A percentile compares a stretch with the other conserved stretches of the same genome.
Conservation (phyloP, 345 rosid species). For the Eucalyptus urophylla region DNA sequence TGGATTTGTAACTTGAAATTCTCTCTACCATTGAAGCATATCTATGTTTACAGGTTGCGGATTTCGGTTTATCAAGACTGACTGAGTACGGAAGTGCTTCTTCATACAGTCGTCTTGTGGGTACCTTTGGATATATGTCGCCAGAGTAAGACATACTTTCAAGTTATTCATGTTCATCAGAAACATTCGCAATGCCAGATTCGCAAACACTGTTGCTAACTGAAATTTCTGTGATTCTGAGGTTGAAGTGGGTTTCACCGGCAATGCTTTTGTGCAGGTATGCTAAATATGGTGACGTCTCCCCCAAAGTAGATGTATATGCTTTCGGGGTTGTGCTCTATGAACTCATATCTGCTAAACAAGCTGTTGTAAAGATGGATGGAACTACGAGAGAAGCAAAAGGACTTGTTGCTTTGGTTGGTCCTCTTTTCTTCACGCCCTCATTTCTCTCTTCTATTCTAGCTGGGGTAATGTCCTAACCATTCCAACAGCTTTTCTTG, state of each 20-base stretch:
- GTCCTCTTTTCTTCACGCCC: background rate
- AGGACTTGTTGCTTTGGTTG: constrained; percentile 78
- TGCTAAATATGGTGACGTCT: constrained; percentile 69
- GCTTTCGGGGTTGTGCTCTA: constrained; percentile 90
- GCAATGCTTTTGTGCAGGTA: constrained; percentile 28
- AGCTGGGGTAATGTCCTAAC: background rate
- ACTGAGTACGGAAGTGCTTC: constrained; percentile 60
- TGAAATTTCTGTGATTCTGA: background rate
- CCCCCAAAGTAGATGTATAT: constrained; percentile 78
- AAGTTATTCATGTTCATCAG: background rate
- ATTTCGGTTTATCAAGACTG: constrained; percentile 82
- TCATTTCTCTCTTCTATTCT: background rate
- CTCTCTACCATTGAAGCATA: background rate
- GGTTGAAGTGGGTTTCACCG: background rate
- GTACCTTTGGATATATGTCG: constrained; percentile 93
- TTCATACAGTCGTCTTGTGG: constrained; percentile 51
- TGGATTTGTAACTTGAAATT: background rate
- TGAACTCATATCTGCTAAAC: constrained; percentile 80
- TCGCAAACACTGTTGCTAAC: background rate
- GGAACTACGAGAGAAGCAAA: constrained; percentile 33
- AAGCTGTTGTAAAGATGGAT: constrained; percentile 48
- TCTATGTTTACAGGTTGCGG: constrained; percentile 51
- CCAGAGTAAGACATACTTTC: constrained; percentile 54
- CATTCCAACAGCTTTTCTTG: background rate
- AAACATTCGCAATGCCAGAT: background rate